Conservation (phyloP, 768 basidiomycete species). For the Dacryopinax primogenitus region DNA sequence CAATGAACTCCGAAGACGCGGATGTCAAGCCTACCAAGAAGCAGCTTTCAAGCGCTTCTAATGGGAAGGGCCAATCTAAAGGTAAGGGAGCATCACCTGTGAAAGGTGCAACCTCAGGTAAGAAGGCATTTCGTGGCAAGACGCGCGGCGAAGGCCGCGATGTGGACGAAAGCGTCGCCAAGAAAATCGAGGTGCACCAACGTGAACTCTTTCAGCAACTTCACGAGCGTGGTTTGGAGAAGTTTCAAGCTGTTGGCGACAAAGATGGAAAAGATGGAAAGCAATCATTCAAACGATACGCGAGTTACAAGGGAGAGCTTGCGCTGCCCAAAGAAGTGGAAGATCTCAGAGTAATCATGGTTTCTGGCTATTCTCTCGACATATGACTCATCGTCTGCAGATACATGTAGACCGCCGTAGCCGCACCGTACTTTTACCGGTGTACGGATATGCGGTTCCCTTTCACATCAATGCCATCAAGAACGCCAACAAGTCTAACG, state of each 20-base stretch:
- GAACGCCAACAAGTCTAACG: conserved; percentile 93
- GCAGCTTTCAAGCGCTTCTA: neutral
- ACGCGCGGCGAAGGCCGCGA: conserved; percentile 80
- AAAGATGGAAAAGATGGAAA: conserved; percentile 68
- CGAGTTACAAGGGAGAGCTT: conserved; percentile 90
- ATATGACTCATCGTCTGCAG: conserved; percentile 31
- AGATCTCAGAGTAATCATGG: conserved; percentile 52
- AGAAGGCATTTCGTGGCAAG: conserved; percentile 81
- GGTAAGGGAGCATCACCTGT: conserved; percentile 43
- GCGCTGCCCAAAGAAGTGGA: conserved; percentile 79
- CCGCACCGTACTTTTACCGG: conserved; percentile 78
- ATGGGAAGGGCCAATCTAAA: conserved; percentile 30
- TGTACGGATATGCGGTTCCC: conserved; percentile 89
- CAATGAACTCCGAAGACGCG: conserved; percentile 43
- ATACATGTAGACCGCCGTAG: conserved; percentile 84
- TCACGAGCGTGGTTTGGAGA: conserved; percentile 67
- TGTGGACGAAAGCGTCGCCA: conserved; percentile 58
- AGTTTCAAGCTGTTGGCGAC: conserved; percentile 70
- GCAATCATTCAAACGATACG: conserved; percentile 90
- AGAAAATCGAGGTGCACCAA: conserved; percentile 81
- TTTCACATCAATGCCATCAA: conserved; percentile 99
- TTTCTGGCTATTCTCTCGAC: conserved; percentile 4
- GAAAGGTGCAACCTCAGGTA: conserved; percentile 64
- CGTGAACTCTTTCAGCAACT: conserved; percentile 60
- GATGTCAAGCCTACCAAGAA: conserved; percentile 38